phyloP scores from a whole-genome alignment of 768 basidiomycete species.

The Tubosaeta sp. region DNA sequence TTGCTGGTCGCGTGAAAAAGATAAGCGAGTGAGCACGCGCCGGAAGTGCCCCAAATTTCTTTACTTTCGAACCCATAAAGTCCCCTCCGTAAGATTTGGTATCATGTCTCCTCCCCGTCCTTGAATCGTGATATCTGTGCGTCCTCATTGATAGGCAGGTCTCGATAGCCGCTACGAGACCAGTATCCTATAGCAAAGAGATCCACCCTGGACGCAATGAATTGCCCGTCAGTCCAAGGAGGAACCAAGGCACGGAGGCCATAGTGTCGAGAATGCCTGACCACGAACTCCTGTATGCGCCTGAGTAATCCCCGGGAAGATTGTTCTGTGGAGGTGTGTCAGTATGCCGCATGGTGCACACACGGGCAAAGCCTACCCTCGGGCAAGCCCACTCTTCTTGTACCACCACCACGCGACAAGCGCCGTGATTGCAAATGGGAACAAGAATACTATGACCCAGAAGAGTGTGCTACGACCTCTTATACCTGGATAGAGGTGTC shows the following conservation, averaged over 20 bases:
- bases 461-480: conserved; percentile 69
- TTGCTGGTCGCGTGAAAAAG: too few relatives aligned
- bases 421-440: conserved; percentile 76
- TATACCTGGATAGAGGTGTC: conserved; percentile 81
- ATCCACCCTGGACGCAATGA: conserved; percentile 48
- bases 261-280: conserved; percentile 62
- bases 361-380: conserved; percentile 54
- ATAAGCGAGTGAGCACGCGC: too few relatives aligned
- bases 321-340: conserved; percentile 45
- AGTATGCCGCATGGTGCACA: neutral
- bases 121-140: conserved; percentile 83
- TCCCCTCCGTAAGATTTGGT: neutral
- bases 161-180: conserved; percentile 63
- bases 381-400: conserved; percentile 61
- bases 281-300: conserved; percentile 32
- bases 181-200: conserved; percentile 36
- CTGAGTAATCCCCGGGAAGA: conserved; percentile 54
- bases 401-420: conserved; percentile 82
- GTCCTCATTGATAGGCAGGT: conserved; percentile 82
- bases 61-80: neutral
- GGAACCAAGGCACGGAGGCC: conserved; percentile 87
- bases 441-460: conserved; percentile 73
- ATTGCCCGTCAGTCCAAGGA: conserved; percentile 72
- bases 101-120: conserved; percentile 55
- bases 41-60: neutral